A percentile compares a stretch with the other conserved stretches of the same genome.
Evolutionary conservation across 108 stramenopile genomes (phyloP).

Genomic region (Nannochloropsis salina): DNA sequence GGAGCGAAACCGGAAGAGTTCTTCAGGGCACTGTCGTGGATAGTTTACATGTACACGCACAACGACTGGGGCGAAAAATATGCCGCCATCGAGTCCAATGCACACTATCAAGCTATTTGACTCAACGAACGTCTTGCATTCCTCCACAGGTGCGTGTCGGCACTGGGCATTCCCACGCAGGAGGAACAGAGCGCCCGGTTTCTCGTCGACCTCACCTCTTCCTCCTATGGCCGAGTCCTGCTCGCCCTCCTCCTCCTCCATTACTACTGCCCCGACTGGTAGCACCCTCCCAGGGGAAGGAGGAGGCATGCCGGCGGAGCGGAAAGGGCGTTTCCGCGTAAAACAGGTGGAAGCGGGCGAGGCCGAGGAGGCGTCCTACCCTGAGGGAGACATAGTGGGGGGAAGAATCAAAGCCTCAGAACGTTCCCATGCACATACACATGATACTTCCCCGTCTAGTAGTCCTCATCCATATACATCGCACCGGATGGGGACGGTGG

Average conservation of each 20-base stretch:
- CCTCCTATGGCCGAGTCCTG: background rate
- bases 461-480: background rate
- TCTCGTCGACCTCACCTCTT: too few relatives aligned
- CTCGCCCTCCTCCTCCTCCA: background rate
- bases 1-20: too few relatives aligned
- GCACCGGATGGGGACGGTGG: background rate
- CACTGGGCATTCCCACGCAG: too few relatives aligned
- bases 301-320: background rate
- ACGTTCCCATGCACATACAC: background rate
- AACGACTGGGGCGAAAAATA: too few relatives aligned
- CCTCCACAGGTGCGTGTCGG: too few relatives aligned
- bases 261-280: background rate
- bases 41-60: too few relatives aligned
- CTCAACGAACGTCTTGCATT: too few relatives aligned
- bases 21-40: too few relatives aligned
- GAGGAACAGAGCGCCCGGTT: too few relatives aligned
- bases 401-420: constrained; percentile 2
- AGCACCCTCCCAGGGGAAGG: background rate
- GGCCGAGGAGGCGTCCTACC: background rate
- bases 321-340: background rate
- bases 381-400: background rate
- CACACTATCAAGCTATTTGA: too few relatives aligned
- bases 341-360: constrained; percentile 16
- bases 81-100: too few relatives aligned
- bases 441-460: background rate